Conservation (phyloP, 2,329 filamentous ascomycete genomes). For the Fusarium tuaranense region DNA sequence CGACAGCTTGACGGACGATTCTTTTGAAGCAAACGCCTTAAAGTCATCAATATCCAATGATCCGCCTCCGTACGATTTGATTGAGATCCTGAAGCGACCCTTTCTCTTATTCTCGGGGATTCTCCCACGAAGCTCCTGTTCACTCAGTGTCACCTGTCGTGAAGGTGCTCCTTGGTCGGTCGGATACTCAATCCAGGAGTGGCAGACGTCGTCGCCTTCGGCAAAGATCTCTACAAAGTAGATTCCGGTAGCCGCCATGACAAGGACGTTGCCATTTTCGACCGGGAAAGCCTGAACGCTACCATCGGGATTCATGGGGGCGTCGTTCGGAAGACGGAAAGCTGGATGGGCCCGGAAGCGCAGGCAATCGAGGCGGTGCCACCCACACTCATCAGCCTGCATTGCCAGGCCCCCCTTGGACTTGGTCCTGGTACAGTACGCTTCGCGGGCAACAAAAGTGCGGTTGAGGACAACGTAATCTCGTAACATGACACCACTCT, state of each 20-base stretch:
- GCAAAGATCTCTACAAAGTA: conserved; percentile 86
- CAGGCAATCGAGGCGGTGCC: conserved; percentile 90
- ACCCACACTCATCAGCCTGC: conserved; percentile 85
- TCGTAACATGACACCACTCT: conserved; percentile 90
- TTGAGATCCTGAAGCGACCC: conserved; percentile 74
- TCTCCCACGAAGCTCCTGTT: conserved; percentile 77
- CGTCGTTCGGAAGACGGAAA: conserved; percentile 86
- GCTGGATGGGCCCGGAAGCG: conserved; percentile 92
- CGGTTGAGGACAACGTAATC: conserved; percentile 89
- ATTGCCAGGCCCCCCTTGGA: conserved; percentile 82
- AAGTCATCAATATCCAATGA: conserved; percentile 84
- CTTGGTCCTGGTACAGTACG: conserved; percentile 88
- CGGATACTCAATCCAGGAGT: conserved; percentile 83
- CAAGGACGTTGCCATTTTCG: conserved; percentile 79
- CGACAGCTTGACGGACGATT: conserved; percentile 78
- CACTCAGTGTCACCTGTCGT: conserved; percentile 79
- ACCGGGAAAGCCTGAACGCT: conserved; percentile 90
- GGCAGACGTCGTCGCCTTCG: conserved; percentile 85
- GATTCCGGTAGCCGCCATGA: conserved; percentile 84
- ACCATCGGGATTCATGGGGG: conserved; percentile 71
- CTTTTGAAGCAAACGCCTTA: conserved; percentile 75
- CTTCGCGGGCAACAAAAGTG: conserved; percentile 83
- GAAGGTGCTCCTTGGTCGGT: conserved; percentile 72
- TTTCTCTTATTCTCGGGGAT: conserved; percentile 81
- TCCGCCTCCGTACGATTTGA: conserved; percentile 82